Percentiles rank a stretch among this genome's conserved stretches.
Evolutionary conservation across 345 rosid genomes (phyloP).

Genomic region (Geranium rotundifolium): DNA sequence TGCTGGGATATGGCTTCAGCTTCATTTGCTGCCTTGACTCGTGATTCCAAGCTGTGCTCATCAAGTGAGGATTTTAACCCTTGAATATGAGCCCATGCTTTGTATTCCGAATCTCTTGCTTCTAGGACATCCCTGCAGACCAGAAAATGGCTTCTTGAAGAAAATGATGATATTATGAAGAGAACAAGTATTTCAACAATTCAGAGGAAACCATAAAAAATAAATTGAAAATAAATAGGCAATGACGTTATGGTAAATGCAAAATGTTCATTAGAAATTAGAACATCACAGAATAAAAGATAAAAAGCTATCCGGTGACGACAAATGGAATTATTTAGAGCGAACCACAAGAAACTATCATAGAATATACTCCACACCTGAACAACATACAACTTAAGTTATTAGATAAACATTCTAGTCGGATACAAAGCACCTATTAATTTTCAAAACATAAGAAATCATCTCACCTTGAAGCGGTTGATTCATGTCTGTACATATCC

Average conservation of each 20-base stretch:
- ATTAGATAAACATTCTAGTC: background rate
- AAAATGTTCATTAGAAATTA: too few species aligned
- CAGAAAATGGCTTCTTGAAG: background rate
- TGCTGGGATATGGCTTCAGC: constrained; percentile 96
- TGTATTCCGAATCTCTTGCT: constrained; percentile 64
- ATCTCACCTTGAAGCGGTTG: constrained; percentile 57
- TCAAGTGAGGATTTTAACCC: constrained; percentile 71
- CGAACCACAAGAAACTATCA: background rate
- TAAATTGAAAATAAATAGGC: background rate
- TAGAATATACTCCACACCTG: background rate
- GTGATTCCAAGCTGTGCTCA: constrained; percentile 75
- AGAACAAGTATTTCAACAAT: background rate
- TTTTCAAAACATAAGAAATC: background rate
- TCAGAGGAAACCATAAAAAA: background rate
- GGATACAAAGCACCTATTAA: background rate
- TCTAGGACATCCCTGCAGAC: constrained; percentile 53
- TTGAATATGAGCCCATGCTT: constrained; percentile 75
- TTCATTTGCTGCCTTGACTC: constrained; percentile 91
- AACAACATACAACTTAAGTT: background rate
- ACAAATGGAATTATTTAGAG: background rate
- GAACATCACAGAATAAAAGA: background rate
- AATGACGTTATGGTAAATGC: background rate
- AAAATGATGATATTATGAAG: constrained; percentile 1
- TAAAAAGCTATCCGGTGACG: background rate
- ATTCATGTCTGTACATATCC: constrained; percentile 82